A percentile compares a stretch with the other conserved stretches of the same genome.
phyloP scores from a whole-genome alignment of 2,329 filamentous ascomycete genomes.

The Monilinia aucupariae region DNA sequence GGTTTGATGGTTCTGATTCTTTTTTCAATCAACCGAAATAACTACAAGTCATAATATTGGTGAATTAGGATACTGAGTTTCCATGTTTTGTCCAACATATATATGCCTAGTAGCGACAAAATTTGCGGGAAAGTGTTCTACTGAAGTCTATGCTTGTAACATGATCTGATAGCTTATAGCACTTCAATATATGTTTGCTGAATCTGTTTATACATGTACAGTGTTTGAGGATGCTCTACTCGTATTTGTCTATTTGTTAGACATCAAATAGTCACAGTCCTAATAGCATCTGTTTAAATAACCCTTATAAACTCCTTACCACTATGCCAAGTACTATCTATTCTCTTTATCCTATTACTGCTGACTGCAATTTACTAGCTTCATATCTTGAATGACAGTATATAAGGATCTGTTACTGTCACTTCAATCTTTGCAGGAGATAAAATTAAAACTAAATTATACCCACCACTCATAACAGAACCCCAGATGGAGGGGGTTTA shows the following conservation, averaged over 20 bases:
- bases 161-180: neutral
- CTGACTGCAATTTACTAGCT: neutral
- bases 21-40: too few relatives aligned
- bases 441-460: neutral
- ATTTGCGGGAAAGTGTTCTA: too few relatives aligned
- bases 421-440: neutral
- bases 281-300: neutral
- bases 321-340: too few relatives aligned
- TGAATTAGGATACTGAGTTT: too few relatives aligned
- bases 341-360: neutral
- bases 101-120: too few relatives aligned
- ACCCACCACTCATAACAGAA: too few relatives aligned
- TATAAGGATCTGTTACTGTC: neutral
- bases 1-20: too few relatives aligned
- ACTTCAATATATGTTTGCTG: neutral
- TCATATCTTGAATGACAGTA: too few relatives aligned
- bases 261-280: neutral
- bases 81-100: too few relatives aligned
- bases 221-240: neutral
- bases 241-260: too few relatives aligned
- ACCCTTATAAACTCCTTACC: neutral
- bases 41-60: too few relatives aligned
- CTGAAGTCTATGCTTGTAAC: rapidly evolving
- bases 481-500: too few relatives aligned
- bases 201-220: neutral